Conservation (phyloP, 2,329 filamentous ascomycete genomes). For the Trichophyton benhamiae region DNA sequence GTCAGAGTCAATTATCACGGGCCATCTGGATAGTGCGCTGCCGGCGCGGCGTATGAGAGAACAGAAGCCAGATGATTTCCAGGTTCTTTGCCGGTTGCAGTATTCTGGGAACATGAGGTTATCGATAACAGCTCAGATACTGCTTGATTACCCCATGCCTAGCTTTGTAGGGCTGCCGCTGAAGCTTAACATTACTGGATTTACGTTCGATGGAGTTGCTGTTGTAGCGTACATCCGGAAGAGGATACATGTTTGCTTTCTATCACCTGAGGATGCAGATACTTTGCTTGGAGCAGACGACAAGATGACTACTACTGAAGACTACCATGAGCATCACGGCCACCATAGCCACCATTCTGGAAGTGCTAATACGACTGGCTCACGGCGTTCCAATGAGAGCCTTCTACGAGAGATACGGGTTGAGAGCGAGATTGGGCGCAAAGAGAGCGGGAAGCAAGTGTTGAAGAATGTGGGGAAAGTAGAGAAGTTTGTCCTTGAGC, state of each 20-base stretch:
- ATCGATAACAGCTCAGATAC: slow-evolving; percentile 83
- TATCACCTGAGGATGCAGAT: slow-evolving; percentile 81
- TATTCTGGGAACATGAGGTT: slow-evolving; percentile 82
- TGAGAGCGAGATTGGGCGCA: slow-evolving; percentile 92
- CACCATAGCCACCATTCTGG: slow-evolving; percentile 4
- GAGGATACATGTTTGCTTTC: slow-evolving; percentile 83
- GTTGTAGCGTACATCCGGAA: slow-evolving; percentile 84
- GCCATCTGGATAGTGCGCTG: background rate
- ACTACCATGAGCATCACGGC: slow-evolving; percentile 7
- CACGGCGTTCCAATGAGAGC: slow-evolving; percentile 49
- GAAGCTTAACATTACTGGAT: slow-evolving; percentile 84
- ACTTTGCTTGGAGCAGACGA: slow-evolving; percentile 47
- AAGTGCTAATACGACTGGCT: slow-evolving; percentile 15
- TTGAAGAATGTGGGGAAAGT: slow-evolving; percentile 98
- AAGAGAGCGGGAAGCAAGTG: slow-evolving; percentile 83
- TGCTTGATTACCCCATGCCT: slow-evolving; percentile 96
- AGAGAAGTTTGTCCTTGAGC: slow-evolving; percentile 90
- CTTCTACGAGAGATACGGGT: slow-evolving; percentile 86
- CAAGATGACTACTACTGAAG: slow-evolving; percentile 8
- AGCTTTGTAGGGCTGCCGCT: slow-evolving; percentile 94
- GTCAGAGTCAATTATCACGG: background rate
- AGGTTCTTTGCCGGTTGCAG: slow-evolving; percentile 80
- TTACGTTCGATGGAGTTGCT: slow-evolving; percentile 90
- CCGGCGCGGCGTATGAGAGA: slow-evolving; percentile 51
- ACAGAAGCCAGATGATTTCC: slow-evolving; percentile 70